Conservation (phyloP, 1,284 basidiomycete species). For the Naganishia cerealis region DNA sequence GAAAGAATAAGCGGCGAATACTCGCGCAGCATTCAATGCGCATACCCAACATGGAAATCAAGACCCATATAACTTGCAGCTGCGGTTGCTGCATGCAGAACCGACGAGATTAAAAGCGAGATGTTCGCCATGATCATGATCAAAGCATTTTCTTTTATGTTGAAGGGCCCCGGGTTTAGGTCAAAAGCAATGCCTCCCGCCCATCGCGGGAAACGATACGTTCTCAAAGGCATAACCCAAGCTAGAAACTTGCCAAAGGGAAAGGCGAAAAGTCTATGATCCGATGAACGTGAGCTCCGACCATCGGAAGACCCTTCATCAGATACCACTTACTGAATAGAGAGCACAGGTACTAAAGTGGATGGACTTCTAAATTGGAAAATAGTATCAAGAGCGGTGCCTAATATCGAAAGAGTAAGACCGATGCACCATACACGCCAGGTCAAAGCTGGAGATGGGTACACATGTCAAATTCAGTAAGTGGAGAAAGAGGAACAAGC, state of each 20-base stretch:
- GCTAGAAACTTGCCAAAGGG: conserved; percentile 85
- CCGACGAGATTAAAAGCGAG: conserved; percentile 55
- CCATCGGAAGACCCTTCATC: neutral
- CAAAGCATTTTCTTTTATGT: conserved; percentile 78
- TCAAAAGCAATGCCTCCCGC: conserved; percentile 65
- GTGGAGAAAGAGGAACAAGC: neutral
- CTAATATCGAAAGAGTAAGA: conserved; percentile 67
- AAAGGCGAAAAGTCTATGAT: conserved; percentile 68
- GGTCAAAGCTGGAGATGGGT: conserved; percentile 63
- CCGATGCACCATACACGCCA: conserved; percentile 85
- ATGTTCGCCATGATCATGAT: conserved; percentile 93
- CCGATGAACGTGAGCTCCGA: conserved; percentile 35
- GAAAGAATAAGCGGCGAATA: neutral
- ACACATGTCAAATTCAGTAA: neutral
- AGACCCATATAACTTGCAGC: conserved; percentile 71
- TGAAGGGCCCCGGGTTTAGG: conserved; percentile 95
- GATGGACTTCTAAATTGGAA: conserved; percentile 89
- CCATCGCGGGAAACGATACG: conserved; percentile 66
- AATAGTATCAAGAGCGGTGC: conserved; percentile 78
- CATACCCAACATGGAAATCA: conserved; percentile 61
- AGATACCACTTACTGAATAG: conserved; percentile 61
- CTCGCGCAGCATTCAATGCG: neutral
- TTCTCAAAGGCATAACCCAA: conserved; percentile 74
- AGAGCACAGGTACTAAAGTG: conserved; percentile 75
- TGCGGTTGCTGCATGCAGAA: conserved; percentile 77